phyloP scores from a whole-genome alignment of 2,329 filamentous ascomycete genomes.

The Penicillium occitanis region DNA sequence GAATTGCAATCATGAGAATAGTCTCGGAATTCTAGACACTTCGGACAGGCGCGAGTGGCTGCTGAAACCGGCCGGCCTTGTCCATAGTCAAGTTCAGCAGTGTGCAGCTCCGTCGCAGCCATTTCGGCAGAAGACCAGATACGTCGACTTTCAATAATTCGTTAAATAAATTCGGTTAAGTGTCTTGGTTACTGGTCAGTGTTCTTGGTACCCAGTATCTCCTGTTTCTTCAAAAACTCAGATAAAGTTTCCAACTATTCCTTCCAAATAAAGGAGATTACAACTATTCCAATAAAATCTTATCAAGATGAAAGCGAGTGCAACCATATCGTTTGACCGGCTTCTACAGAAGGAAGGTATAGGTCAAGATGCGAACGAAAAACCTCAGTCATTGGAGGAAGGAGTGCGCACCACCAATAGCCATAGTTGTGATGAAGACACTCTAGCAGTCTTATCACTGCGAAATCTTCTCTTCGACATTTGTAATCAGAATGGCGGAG shows the following conservation, averaged over 20 bases:
- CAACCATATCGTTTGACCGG: neutral
- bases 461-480: conserved; percentile 21
- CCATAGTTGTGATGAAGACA: neutral
- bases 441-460: neutral
- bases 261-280: neutral
- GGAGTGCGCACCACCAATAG: neutral
- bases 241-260: neutral
- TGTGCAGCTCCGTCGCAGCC: neutral
- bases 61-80: neutral
- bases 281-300: neutral
- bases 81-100: neutral
- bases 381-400: neutral
- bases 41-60: neutral
- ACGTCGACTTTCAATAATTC: neutral
- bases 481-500: conserved; percentile 31
- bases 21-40: neutral
- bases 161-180: neutral
- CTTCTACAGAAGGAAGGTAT: neutral
- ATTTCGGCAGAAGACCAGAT: neutral
- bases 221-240: neutral
- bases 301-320: neutral
- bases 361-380: neutral
- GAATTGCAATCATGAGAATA: neutral
- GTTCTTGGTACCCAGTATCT: neutral
- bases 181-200: neutral